Conservation (phyloP, 805 yeast species). For the Kazachstania psychrophila region DNA sequence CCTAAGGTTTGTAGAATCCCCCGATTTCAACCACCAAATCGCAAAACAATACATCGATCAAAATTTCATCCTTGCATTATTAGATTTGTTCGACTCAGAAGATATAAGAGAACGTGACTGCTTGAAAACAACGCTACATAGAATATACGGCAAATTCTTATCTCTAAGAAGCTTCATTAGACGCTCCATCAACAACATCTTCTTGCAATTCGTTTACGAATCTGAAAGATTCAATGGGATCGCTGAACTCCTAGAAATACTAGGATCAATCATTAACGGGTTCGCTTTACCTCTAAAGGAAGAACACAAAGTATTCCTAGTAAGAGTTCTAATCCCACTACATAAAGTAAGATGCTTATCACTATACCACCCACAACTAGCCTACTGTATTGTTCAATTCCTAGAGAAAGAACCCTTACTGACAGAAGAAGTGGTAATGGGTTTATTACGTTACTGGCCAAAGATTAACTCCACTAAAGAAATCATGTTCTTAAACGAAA, state of each 20-base stretch:
- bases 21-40: constrained; percentile 84
- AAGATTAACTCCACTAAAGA: constrained; percentile 91
- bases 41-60: constrained; percentile 95
- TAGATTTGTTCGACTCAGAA: constrained; percentile 90
- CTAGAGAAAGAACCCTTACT: constrained; percentile 85
- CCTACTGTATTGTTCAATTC: constrained; percentile 94
- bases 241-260: constrained; percentile 86
- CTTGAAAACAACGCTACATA: constrained; percentile 85
- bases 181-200: constrained; percentile 84
- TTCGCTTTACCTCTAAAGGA: constrained; percentile 95
- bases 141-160: constrained; percentile 92
- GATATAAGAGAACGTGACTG: constrained; percentile 96
- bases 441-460: constrained; percentile 91
- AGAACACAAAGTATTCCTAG: constrained; percentile 86
- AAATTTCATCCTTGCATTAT: constrained; percentile 65
- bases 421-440: constrained; percentile 95
- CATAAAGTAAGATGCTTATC: constrained; percentile 87
- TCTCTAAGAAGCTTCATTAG: constrained; percentile 84
- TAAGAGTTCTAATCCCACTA: constrained; percentile 79
- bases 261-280: constrained; percentile 95
- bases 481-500: constrained; percentile 88
- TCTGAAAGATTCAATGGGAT: constrained; percentile 94
- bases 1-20: constrained; percentile 83
- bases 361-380: constrained; percentile 90
- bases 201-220: constrained; percentile 87